Evolutionary conservation across 148 eudicot species (phyloP), one percentile per base, ranked within the genome.

Genomic region (Cornus suecica): DNA sequence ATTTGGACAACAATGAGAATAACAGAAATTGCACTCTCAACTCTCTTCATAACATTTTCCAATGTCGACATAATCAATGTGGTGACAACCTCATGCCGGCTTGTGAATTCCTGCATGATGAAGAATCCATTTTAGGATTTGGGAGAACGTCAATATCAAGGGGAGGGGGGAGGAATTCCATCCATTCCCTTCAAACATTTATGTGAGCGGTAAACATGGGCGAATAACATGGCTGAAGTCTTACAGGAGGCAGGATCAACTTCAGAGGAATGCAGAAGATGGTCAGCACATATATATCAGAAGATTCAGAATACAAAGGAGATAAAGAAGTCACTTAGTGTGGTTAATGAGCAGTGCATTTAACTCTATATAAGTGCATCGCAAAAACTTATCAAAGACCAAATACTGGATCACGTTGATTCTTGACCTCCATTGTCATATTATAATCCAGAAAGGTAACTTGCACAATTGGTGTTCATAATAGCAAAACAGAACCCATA

Each of bases 71-170:
- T 42, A 83, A 20, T 66, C 54, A 84, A 65, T 18, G 60, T 67
- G 70, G 76, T 41, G 34, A 76, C 25, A 72, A 74, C 28, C 65
- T 64, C 71, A 2, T 45, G 82, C 75, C 52, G 79, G 73, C 78
- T 77, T 74, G 71, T 82, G 63, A 74, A 70, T 78, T 89, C 93
- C 98, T 94, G 93, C 95, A 87, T 81, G 67, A 81, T 85, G 83
- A 88, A 83, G 77, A 77, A 71, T 70, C 68, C 76, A 78, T 69
- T 83, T 75, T 74, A 80, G 81, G 60, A 79, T 70, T 79, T 54
- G 70, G 68, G 71, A 70, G 72, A 73, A 77, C 56, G 71, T 10
- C 30, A 15, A 41, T 23, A 29, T 18, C 1, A 31, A 37, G 42
- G 8, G 9, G 54, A 65, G 16, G 15, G 51, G 51, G 58, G 25